Conservation (phyloP, 305 asterid genomes). For the Caryopteris hybrid region DNA sequence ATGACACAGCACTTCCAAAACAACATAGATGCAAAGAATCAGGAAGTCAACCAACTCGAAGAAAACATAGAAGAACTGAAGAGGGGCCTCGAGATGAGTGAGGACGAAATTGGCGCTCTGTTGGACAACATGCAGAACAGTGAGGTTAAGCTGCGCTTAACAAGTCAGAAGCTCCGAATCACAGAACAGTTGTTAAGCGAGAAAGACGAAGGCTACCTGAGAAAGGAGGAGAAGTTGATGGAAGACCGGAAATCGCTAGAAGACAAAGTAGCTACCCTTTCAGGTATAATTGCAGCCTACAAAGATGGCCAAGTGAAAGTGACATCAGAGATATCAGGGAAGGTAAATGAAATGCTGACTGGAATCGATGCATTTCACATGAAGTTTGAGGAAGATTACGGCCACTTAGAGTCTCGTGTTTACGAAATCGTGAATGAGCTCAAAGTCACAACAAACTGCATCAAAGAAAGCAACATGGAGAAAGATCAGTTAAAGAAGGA, state of each 20-base stretch:
- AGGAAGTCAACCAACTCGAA: slow-evolving; percentile 51
- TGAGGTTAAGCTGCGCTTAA: slow-evolving; percentile 77
- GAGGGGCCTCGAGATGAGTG: slow-evolving; percentile 81
- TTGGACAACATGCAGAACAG: slow-evolving; percentile 53
- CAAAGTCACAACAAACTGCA: slow-evolving; percentile 41
- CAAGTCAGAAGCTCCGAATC: slow-evolving; percentile 77
- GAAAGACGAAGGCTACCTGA: slow-evolving; percentile 55
- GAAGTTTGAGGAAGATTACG: slow-evolving; percentile 87
- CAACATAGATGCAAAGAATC: slow-evolving; percentile 33
- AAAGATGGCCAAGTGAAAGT: slow-evolving; percentile 49
- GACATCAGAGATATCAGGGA: slow-evolving; percentile 35
- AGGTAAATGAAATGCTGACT: slow-evolving; percentile 36
- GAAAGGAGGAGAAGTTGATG: slow-evolving; percentile 63
- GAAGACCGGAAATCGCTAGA: slow-evolving; percentile 45
- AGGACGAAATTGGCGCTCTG: slow-evolving; percentile 56
- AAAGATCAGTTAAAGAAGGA: slow-evolving; percentile 44
- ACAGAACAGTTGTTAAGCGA: slow-evolving; percentile 73
- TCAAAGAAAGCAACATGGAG: slow-evolving; percentile 42
- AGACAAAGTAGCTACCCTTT: slow-evolving; percentile 36
- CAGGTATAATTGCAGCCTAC: slow-evolving; percentile 34
- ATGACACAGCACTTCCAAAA: slow-evolving; percentile 39
- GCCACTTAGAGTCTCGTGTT: slow-evolving; percentile 78
- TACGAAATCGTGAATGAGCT: slow-evolving; percentile 64
- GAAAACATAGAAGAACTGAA: slow-evolving; percentile 56
- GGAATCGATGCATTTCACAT: slow-evolving; percentile 56